These are phyloP conservation scores for Erigeron philadelphicus DNA, from an alignment of 140 eudicot genomes.

Conservation along the genomic window DNA sequence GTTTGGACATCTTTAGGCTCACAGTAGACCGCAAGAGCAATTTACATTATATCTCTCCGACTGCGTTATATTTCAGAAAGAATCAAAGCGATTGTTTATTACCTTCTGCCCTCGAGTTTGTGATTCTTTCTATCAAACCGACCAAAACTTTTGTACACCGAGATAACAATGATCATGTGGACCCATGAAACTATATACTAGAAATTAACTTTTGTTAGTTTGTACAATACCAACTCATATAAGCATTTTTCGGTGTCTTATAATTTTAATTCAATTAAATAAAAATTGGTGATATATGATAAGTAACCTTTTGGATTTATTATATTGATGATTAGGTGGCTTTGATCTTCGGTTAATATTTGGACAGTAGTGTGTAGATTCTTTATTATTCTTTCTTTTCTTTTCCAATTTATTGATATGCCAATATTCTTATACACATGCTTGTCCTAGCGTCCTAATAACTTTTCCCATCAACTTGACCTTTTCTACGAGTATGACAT, in stretches of 20 bases:
- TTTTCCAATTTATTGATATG: neutral
- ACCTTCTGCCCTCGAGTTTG: slow-evolving; percentile 13
- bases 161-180: slow-evolving; percentile 30
- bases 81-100: slow-evolving; percentile 7
- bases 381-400: neutral
- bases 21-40: neutral
- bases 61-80: neutral
- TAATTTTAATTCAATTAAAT: neutral
- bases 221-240: slow-evolving; percentile 33
- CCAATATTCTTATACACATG: slow-evolving; percentile 4
- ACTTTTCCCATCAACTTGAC: slow-evolving; percentile 3
- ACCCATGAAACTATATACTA: slow-evolving; percentile 19
- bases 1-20: too few species aligned
- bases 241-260: slow-evolving; percentile 23
- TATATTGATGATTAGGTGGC: slow-evolving; percentile 24
- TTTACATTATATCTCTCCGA: neutral
- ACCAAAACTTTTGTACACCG: slow-evolving; percentile 30
- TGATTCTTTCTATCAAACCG: slow-evolving; percentile 22
- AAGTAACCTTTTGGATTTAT: slow-evolving; percentile 17
- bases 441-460: slow-evolving; percentile 1
- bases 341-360: slow-evolving; percentile 21
- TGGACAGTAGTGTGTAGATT: slow-evolving; percentile 19
- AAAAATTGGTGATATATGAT: neutral
- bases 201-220: slow-evolving; percentile 23
- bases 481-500: neutral